These are phyloP conservation scores for Camelina sativa DNA, from an alignment of 345 rosid species.

Conservation along the genomic window DNA sequence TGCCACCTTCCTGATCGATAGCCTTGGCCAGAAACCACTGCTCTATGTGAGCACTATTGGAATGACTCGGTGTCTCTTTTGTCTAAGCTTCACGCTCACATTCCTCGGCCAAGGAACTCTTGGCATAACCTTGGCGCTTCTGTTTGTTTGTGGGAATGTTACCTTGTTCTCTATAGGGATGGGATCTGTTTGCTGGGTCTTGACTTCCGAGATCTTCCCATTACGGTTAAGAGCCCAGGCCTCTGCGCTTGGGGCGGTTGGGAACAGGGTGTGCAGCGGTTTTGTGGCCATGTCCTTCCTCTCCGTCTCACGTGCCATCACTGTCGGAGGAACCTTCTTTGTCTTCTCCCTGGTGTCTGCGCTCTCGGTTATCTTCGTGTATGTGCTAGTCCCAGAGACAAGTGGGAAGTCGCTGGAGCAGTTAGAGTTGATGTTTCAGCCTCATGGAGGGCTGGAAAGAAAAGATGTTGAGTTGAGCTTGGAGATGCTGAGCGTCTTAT, in stretches of 20 bases:
- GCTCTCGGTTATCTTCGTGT: conserved; percentile 66
- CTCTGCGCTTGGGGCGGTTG: conserved; percentile 75
- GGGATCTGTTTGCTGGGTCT: conserved; percentile 83
- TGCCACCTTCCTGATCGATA: conserved; percentile 72
- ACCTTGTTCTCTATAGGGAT: conserved; percentile 85
- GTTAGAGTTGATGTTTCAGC: conserved; percentile 60
- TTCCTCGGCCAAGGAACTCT: conserved; percentile 55
- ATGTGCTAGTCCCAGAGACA: conserved; percentile 70
- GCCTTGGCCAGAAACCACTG: conserved; percentile 73
- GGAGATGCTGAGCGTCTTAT: conserved; percentile 81
- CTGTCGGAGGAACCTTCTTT: conserved; percentile 71
- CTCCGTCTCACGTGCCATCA: conserved; percentile 59
- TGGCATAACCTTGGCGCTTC: conserved; percentile 52
- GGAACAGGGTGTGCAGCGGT: conserved; percentile 79
- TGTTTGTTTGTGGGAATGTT: conserved; percentile 75
- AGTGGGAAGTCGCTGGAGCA: conserved; percentile 85
- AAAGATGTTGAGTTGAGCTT: conserved; percentile 60
- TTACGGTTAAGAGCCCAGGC: conserved; percentile 81
- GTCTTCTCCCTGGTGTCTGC: conserved; percentile 62
- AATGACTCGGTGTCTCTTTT: conserved; percentile 71
- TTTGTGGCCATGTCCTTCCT: conserved; percentile 84
- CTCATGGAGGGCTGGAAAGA: conserved; percentile 42
- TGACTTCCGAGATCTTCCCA: conserved; percentile 85
- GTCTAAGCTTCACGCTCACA: conserved; percentile 61
- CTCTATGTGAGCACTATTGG: conserved; percentile 84